Conservation (phyloP, 2,329 filamentous ascomycete species). For the Pestalotiopsis sp. region DNA sequence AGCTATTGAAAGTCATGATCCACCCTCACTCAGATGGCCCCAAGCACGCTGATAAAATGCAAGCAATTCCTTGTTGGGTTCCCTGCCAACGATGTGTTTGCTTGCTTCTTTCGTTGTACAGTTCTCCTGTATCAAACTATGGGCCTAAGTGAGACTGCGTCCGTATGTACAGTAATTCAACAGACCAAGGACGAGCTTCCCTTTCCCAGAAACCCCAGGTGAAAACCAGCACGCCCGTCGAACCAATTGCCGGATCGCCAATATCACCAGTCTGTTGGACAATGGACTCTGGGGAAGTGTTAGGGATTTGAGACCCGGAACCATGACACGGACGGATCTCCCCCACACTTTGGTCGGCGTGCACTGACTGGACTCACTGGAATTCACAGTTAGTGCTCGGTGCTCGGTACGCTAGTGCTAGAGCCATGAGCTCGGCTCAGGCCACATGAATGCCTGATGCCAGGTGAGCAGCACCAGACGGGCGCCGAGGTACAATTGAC, state of each 20-base stretch:
- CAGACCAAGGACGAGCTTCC: no score
- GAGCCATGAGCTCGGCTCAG: constrained; percentile 1
- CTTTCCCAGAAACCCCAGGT: no score
- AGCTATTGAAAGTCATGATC: background rate
- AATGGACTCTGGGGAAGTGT: background rate
- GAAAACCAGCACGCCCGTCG: no score
- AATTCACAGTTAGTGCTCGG: background rate
- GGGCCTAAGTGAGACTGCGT: no score
- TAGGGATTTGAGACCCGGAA: background rate
- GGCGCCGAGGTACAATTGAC: constrained; percentile 35
- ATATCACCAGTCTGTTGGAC: background rate
- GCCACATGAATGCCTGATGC: constrained; percentile 21
- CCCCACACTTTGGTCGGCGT: background rate
- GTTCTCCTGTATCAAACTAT: no score
- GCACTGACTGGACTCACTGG: background rate
- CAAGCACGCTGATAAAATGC: background rate
- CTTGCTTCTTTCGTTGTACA: no score
- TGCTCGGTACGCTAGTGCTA: background rate
- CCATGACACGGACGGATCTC: background rate
- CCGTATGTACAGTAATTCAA: no score
- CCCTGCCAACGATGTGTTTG: no score
- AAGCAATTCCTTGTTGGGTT: no score
- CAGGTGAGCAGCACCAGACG: constrained; percentile 20
- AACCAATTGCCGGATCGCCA: background rate
- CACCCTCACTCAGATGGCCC: background rate